These are phyloP conservation scores for Saturnispora besseyi DNA, from an alignment of 805 yeast genomes.

Conservation along the genomic window DNA sequence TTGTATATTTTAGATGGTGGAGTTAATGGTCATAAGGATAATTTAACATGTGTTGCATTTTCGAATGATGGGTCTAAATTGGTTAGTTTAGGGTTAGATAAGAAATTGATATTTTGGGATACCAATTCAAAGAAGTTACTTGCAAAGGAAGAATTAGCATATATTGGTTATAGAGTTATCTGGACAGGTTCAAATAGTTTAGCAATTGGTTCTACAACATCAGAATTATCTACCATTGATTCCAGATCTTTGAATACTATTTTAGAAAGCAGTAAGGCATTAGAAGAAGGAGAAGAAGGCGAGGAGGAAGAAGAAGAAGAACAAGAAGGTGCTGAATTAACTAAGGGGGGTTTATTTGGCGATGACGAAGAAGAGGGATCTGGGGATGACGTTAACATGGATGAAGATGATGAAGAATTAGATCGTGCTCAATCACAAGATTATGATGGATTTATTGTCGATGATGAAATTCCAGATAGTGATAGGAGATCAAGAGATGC, in stretches of 20 bases:
- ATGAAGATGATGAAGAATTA: constrained; percentile 16
- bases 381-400: constrained; percentile 18
- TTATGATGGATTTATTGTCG: constrained; percentile 50
- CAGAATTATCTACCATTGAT: constrained; percentile 11
- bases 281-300: constrained; percentile 13
- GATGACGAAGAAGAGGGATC: constrained; percentile 13
- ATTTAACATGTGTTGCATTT: constrained; percentile 45
- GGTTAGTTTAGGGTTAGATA: constrained; percentile 50
- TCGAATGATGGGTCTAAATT: constrained; percentile 53
- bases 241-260: constrained; percentile 7
- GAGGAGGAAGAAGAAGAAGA: constrained; percentile 11
- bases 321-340: constrained; percentile 9
- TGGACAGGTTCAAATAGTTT: constrained; percentile 11
- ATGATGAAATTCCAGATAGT: constrained; percentile 46
- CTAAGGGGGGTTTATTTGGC: not conserved
- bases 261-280: constrained; percentile 5
- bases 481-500: constrained; percentile 9
- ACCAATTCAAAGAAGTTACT: constrained; percentile 29
- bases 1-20: constrained; percentile 18
- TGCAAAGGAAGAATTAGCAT: constrained; percentile 5
- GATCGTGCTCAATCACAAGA: constrained; percentile 23
- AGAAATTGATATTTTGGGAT: constrained; percentile 50
- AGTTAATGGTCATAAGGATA: constrained; percentile 19
- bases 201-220: constrained; percentile 10
- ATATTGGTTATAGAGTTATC: constrained; percentile 4